Conservation (phyloP, 2,329 filamentous ascomycete genomes). For the Microcyclosporella mali region DNA sequence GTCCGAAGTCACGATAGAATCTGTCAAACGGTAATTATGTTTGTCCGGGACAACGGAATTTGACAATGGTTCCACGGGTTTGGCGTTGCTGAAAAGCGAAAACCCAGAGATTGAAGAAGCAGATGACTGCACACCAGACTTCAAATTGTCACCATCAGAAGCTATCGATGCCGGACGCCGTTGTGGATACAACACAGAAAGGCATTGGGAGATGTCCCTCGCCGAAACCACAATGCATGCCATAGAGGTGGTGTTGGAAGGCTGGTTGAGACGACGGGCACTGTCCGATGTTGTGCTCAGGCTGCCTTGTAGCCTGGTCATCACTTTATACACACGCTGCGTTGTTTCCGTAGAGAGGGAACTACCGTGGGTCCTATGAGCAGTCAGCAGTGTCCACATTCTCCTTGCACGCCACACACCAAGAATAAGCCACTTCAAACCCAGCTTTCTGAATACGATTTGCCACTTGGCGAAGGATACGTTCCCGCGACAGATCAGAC, state of each 20-base stretch:
- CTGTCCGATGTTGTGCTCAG: background rate
- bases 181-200: conserved; percentile 79
- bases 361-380: conserved; percentile 50
- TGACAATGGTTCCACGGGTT: too few species aligned
- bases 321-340: conserved; percentile 64
- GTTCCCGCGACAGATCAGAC: conserved; percentile 81
- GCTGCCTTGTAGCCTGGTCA: conserved; percentile 50
- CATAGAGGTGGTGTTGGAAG: background rate
- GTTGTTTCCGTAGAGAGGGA: conserved; percentile 59
- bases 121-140: conserved; percentile 41
- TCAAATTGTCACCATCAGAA: conserved; percentile 43
- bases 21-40: background rate
- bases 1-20: background rate
- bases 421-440: conserved; percentile 64
- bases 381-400: conserved; percentile 20
- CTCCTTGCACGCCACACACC: conserved; percentile 45
- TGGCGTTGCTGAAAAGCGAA: conserved; percentile 40
- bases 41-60: too few species aligned
- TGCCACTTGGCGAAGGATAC: conserved; percentile 65
- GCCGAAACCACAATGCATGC: conserved; percentile 46
- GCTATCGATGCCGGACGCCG: conserved; percentile 56
- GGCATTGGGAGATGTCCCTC: conserved; percentile 73
- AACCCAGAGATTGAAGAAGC: conserved; percentile 46
- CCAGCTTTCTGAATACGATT: conserved; percentile 73
- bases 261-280: background rate